Conservation (phyloP, 2,329 filamentous ascomycete species). For the Fusarium protoensiforme region DNA sequence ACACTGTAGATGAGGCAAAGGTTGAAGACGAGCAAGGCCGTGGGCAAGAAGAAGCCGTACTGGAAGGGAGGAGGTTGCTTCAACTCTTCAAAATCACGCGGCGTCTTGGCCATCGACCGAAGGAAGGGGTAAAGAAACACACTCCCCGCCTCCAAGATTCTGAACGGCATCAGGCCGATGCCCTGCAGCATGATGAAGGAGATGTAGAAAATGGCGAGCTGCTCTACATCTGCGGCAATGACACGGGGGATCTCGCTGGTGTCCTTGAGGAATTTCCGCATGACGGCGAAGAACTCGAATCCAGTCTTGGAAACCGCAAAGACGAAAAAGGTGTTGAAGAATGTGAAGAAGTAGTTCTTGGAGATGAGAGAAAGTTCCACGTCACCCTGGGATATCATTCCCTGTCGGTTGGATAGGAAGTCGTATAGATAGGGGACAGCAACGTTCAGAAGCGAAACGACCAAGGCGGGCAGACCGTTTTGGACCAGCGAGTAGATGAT, state of each 20-base stretch:
- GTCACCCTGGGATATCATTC: constrained; percentile 94
- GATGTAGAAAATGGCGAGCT: constrained; percentile 85
- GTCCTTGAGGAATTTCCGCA: constrained; percentile 81
- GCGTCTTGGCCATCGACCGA: constrained; percentile 83
- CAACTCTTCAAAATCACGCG: constrained; percentile 87
- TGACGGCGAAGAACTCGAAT: constrained; percentile 76
- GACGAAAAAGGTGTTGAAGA: constrained; percentile 98
- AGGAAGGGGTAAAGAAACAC: constrained; percentile 86
- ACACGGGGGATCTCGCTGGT: constrained; percentile 80
- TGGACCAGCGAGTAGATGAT: constrained; percentile 82
- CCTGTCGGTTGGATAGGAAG: constrained; percentile 89
- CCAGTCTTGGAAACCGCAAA: constrained; percentile 91
- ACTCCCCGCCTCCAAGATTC: constrained; percentile 88
- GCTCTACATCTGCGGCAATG: constrained; percentile 80
- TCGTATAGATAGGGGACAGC: constrained; percentile 95
- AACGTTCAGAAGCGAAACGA: constrained; percentile 88
- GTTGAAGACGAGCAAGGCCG: constrained; percentile 91
- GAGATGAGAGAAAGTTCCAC: constrained; percentile 95
- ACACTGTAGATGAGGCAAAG: constrained; percentile 96
- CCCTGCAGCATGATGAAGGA: constrained; percentile 95
- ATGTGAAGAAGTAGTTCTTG: constrained; percentile 99
- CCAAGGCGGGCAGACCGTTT: constrained; percentile 86
- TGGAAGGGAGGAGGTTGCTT: constrained; percentile 87
- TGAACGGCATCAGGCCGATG: constrained; percentile 92
- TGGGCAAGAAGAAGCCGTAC: constrained; percentile 96